These are phyloP conservation scores for Phoenix roebelenii DNA, from an alignment of 176 grass and related monocot genomes.

Conservation along the genomic window DNA sequence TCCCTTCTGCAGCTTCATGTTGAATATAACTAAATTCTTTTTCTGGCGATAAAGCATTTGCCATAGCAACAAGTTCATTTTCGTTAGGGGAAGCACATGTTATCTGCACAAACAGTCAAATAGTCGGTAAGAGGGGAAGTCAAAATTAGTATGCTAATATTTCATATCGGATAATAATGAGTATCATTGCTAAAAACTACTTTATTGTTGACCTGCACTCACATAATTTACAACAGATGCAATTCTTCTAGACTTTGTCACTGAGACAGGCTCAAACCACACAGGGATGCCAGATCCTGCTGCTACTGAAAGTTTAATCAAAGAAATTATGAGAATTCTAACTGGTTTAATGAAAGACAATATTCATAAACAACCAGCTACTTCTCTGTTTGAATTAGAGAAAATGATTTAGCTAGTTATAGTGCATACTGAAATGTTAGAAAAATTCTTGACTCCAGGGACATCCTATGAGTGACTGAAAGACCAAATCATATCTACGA, in stretches of 20 bases:
- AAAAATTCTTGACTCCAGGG: too few species aligned
- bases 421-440: too few species aligned
- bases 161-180: not conserved
- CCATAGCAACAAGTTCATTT: conserved; percentile 83
- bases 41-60: conserved; percentile 47
- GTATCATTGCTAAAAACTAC: not conserved
- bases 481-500: too few species aligned
- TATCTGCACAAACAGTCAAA: conserved; percentile 44
- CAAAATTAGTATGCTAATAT: not conserved
- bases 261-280: conserved; percentile 92
- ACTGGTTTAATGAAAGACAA: too few species aligned
- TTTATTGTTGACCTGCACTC: conserved; percentile 15
- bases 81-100: conserved; percentile 86
- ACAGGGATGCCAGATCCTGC: conserved; percentile 51
- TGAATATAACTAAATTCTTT: conserved; percentile 38
- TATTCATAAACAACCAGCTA: too few species aligned
- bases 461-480: too few species aligned
- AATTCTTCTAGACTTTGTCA: conserved; percentile 70
- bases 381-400: too few species aligned
- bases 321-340: too few species aligned
- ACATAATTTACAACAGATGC: conserved; percentile 59
- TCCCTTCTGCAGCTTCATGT: conserved; percentile 21
- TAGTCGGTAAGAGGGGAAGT: not conserved
- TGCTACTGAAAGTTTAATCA: conserved; percentile 36
- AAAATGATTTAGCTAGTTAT: too few species aligned